Conservation (phyloP, 2,329 filamentous ascomycete genomes). For the Graphilbum sp. region DNA sequence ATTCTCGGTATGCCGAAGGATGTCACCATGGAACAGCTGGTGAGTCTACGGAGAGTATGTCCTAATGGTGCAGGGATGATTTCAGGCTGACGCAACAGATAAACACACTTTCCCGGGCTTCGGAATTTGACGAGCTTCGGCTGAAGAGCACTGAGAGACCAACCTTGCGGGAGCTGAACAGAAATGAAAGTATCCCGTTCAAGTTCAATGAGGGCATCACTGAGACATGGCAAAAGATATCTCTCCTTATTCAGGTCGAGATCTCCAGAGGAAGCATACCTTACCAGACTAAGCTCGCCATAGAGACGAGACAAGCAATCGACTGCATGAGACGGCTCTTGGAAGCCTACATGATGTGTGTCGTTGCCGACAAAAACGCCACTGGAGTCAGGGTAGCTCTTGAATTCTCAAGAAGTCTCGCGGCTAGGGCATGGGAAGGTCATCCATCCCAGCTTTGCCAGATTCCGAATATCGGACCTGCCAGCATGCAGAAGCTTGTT, state of each 20-base stretch:
- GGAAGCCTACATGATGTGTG: conserved; percentile 63
- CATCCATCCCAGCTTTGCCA: conserved; percentile 70
- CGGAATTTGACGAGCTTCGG: conserved; percentile 57
- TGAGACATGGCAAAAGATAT: conserved; percentile 56
- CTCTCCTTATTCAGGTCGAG: conserved; percentile 59
- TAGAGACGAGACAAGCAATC: conserved; percentile 49
- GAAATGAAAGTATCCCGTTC: conserved; percentile 49
- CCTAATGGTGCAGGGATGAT: too few species aligned
- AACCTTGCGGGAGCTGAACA: conserved; percentile 57
- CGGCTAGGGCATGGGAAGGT: conserved; percentile 66
- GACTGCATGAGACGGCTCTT: conserved; percentile 53
- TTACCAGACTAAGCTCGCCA: conserved; percentile 28
- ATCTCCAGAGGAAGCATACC: conserved; percentile 45
- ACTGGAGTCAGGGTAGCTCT: conserved; percentile 51
- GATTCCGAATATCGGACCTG: conserved; percentile 60
- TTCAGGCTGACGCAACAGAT: too few species aligned
- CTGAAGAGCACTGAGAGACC: conserved; percentile 54
- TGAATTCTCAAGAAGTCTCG: conserved; percentile 61
- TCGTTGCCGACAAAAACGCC: conserved; percentile 42
- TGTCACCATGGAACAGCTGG: conserved; percentile 49
- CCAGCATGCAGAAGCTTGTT: conserved; percentile 57
- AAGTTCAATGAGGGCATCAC: conserved; percentile 53
- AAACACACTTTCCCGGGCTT: conserved; percentile 46
- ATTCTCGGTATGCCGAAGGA: conserved; percentile 46
- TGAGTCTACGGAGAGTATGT: conserved; percentile 23